These are phyloP conservation scores for Viridothelium virens DNA, from an alignment of 495 filamentous ascomycete species.

Conservation along the genomic window DNA sequence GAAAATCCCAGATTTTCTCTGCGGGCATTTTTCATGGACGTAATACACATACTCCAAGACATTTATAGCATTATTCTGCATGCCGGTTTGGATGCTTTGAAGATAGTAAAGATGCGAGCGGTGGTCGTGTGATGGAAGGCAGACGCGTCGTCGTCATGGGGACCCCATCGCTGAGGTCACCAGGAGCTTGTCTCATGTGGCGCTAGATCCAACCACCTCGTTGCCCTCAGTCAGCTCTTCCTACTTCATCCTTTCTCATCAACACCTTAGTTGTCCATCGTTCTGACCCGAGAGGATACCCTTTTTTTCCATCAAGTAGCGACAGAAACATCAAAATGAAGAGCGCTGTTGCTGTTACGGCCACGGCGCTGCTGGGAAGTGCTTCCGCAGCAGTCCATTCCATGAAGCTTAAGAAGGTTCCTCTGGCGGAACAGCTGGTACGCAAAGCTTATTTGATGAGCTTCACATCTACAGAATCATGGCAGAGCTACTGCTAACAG, in stretches of 20 bases:
- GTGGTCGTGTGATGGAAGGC: constrained; percentile 5
- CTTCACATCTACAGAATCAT: constrained; percentile 7
- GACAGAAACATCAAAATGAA: constrained; percentile 54
- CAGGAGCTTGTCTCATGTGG: neutral
- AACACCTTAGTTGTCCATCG: neutral
- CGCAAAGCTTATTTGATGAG: constrained; percentile 31
- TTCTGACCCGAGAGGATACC: neutral
- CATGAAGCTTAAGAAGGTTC: constrained; percentile 95
- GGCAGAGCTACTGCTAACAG: constrained; percentile 6
- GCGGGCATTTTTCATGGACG: no score
- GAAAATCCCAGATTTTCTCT: no score
- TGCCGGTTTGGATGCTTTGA: neutral
- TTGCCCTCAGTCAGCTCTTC: neutral
- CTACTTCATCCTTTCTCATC: constrained; percentile 10
- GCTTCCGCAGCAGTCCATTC: constrained; percentile 79
- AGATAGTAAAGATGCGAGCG: neutral
- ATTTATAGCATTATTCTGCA: neutral
- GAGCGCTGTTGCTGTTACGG: constrained; percentile 63
- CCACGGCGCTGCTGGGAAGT: constrained; percentile 73
- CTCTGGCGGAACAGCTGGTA: constrained; percentile 86
- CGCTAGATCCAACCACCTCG: neutral
- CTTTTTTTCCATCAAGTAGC: neutral
- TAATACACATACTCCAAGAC: no score
- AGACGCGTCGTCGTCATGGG: constrained; percentile 9
- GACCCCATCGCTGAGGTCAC: constrained; percentile 10